Evolutionary conservation across 2,329 filamentous ascomycete species (phyloP), one percentile per base, ranked within the genome.

Genomic region (Calonectria fujianensis): DNA sequence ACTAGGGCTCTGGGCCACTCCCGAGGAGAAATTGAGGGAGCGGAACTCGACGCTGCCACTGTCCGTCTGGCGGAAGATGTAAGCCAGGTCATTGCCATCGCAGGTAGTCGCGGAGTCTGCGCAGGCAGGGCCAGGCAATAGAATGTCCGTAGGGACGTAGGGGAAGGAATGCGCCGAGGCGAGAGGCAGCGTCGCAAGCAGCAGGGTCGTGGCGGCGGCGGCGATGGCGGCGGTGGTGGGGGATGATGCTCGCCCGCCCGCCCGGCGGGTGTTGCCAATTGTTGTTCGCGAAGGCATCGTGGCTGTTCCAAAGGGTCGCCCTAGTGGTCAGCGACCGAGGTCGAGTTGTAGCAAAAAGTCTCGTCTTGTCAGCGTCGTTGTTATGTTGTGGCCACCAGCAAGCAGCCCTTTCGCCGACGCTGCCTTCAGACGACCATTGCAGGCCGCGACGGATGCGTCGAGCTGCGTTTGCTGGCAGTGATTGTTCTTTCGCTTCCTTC

Each of bases 61-160:
- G 48, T 88, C 85, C 39, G 85, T 86, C 16, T 93, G 90, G 41
- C 89, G 87, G 80, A 98, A 92, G 77, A 96, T 89, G 84, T 97
- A 98, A 74, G 92, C 92, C 39, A 91, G 82, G 24, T 91, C 88
- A 75, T 77, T 83, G 70, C 78, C 83, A 76, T 79, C 81, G 80
- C 81, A 83, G 37, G 78, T 72, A 41, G 80, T 73, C 14, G 86
- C 86, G 29, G 86, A 84, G 75, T 90, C 88, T 69, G 87, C 83
- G 73, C 84, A 85, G n/a, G 78, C 70, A 9, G 72, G 73, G 72
- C 85, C 82, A 9, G 90, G 87, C 59, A 92, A 88, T 73, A 96
- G 90, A 68, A 97, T 89, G 37, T 91, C 92, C 0, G 95, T 95
- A 3, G 95, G 94, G 70, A 93, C 92, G 86, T 97, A 98, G 32